phyloP scores from a whole-genome alignment of 2,329 filamentous ascomycete species.

The Ophidiomyces ophidiicola region DNA sequence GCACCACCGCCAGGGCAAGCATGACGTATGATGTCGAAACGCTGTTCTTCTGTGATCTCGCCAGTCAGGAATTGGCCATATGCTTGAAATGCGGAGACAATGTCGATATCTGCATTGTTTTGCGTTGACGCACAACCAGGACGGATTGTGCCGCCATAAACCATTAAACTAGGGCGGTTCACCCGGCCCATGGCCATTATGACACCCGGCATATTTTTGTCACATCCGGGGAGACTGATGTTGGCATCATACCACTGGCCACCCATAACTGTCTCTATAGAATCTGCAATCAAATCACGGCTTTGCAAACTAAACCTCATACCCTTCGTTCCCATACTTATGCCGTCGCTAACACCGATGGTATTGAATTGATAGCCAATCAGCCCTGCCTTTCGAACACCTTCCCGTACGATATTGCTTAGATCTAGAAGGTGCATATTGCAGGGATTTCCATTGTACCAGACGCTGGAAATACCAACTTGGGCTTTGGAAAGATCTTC shows the following conservation, averaged over 20 bases:
- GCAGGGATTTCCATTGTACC: constrained; percentile 96
- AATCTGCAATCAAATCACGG: constrained; percentile 92
- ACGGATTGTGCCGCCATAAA: constrained; percentile 90
- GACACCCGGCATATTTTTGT: constrained; percentile 98
- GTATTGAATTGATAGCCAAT: constrained; percentile 98
- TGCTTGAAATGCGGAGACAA: constrained; percentile 94
- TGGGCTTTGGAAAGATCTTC: constrained; percentile 91
- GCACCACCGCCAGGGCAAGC: constrained; percentile 76
- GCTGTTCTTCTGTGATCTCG: constrained; percentile 78
- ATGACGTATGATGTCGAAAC: constrained; percentile 87
- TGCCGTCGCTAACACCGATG: constrained; percentile 91
- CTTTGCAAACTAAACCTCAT: constrained; percentile 95
- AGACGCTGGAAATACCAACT: constrained; percentile 94
- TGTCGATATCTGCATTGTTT: constrained; percentile 67
- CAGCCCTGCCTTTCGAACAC: constrained; percentile 62
- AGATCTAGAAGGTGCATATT: constrained; percentile 97
- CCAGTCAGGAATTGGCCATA: constrained; percentile 92
- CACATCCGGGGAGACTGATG: constrained; percentile 90
- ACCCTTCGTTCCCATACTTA: constrained; percentile 94
- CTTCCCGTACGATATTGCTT: constrained; percentile 62
- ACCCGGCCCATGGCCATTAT: constrained; percentile 88
- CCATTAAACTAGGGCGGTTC: constrained; percentile 91
- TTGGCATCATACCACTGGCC: constrained; percentile 98
- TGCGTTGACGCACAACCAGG: constrained; percentile 73
- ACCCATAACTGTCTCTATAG: constrained; percentile 97